Evolutionary conservation across 306 rosid genomes (phyloP).

Genomic region (Lupinus albus): DNA sequence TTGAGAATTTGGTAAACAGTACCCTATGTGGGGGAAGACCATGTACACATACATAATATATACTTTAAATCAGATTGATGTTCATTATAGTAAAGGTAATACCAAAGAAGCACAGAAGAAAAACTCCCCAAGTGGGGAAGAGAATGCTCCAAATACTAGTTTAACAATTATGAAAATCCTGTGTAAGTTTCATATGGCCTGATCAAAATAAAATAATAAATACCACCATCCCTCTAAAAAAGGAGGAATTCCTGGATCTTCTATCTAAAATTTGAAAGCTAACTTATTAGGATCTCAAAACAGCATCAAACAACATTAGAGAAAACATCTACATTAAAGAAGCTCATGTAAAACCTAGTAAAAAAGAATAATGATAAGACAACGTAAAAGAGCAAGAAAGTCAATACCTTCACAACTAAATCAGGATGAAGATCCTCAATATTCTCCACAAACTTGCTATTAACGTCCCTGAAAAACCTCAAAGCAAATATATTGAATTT

Average conservation of each 20-base stretch:
- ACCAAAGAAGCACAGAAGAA: no score
- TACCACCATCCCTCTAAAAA: background rate
- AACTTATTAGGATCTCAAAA: background rate
- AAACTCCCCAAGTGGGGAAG: no score
- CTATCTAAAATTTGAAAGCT: background rate
- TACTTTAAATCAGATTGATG: no score
- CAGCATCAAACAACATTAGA: background rate
- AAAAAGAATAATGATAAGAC: slow-evolving; percentile 11
- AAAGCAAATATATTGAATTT: background rate
- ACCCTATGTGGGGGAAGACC: no score
- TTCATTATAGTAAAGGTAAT: no score
- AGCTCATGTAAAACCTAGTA: slow-evolving; percentile 15
- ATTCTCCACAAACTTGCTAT: slow-evolving; percentile 48
- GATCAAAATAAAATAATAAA: no score
- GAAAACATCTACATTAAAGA: background rate
- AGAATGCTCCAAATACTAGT: no score
- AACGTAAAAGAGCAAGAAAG: slow-evolving; percentile 8
- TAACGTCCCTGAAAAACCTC: slow-evolving; percentile 49
- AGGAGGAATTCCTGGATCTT: background rate
- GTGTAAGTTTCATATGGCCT: no score
- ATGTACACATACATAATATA: no score
- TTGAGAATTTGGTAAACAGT: no score
- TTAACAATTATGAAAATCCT: no score
- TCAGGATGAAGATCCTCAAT: slow-evolving; percentile 74
- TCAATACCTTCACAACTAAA: slow-evolving; percentile 69